These are phyloP conservation scores for Colletotrichum musicola DNA, from an alignment of 2,329 filamentous ascomycete species.

Conservation along the genomic window DNA sequence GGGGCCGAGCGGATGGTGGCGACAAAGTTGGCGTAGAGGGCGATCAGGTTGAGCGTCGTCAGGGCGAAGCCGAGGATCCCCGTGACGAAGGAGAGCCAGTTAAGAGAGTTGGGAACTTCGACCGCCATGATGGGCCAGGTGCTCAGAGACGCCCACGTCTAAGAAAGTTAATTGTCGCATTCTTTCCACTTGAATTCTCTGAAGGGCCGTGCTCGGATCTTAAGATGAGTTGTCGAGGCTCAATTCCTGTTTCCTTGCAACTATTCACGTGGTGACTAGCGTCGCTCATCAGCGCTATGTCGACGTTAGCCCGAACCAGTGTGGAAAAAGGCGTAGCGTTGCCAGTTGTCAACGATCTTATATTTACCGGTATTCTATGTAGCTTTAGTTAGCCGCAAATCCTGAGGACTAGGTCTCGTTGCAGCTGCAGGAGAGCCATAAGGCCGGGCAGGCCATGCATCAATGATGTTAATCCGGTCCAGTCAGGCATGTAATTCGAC, in stretches of 20 bases:
- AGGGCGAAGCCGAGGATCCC: slow-evolving; percentile 35
- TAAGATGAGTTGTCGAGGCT: background rate
- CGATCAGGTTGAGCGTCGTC: slow-evolving; percentile 33
- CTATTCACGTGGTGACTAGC: slow-evolving; percentile 18
- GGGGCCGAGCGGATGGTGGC: slow-evolving; percentile 27
- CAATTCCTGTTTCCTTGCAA: background rate
- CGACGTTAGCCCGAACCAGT: slow-evolving; percentile 1
- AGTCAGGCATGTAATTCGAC: background rate
- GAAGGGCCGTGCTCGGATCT: slow-evolving; percentile 11
- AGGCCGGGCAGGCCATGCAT: background rate
- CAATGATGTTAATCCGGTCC: background rate
- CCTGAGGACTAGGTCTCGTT: background rate
- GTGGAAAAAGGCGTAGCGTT: slow-evolving; percentile 7
- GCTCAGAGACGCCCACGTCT: background rate
- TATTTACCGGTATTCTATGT: background rate
- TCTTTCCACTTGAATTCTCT: too few relatives aligned
- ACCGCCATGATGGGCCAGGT: slow-evolving; percentile 9
- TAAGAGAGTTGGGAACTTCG: slow-evolving; percentile 33
- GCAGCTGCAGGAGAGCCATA: background rate
- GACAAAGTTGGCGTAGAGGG: slow-evolving; percentile 33
- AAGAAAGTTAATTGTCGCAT: background rate
- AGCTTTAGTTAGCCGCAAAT: background rate
- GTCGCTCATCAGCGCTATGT: slow-evolving; percentile 20
- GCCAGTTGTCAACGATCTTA: slow-evolving; percentile 32
- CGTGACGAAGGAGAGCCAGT: slow-evolving; percentile 35